These are phyloP conservation scores for Coemansia aciculifera DNA, from an alignment of 192 early-diverging fungal species.

Conservation along the genomic window DNA sequence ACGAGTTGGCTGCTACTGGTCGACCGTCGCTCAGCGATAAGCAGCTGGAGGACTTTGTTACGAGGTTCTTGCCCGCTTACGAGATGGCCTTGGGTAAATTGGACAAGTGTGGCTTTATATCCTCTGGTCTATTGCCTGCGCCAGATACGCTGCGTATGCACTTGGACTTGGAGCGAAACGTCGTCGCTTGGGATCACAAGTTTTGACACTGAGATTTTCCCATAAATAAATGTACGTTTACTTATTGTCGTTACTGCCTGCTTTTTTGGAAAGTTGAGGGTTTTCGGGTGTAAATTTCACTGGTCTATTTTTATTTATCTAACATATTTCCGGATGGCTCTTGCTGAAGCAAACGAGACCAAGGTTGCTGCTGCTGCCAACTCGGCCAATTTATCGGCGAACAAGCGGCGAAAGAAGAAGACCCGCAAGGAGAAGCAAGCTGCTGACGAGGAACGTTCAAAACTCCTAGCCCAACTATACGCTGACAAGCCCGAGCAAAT, in stretches of 20 bases:
- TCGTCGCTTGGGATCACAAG: slow-evolving; percentile 41
- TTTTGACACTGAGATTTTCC: slow-evolving; percentile 2
- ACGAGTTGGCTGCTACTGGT: slow-evolving; percentile 45
- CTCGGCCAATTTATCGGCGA: background rate
- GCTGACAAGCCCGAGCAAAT: slow-evolving; percentile 1
- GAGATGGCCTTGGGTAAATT: slow-evolving; percentile 46
- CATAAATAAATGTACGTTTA: background rate
- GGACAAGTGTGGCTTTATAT: slow-evolving; percentile 35
- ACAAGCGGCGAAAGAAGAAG: slow-evolving; percentile 49
- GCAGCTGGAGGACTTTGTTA: slow-evolving; percentile 82
- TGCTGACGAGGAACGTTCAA: slow-evolving; percentile 26
- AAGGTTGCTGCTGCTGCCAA: background rate
- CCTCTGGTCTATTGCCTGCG: slow-evolving; percentile 26
- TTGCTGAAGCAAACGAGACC: background rate
- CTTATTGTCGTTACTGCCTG: background rate
- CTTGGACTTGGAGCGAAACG: slow-evolving; percentile 45
- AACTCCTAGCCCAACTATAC: slow-evolving; percentile 27
- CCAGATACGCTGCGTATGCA: slow-evolving; percentile 42
- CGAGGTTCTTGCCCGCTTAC: slow-evolving; percentile 88
- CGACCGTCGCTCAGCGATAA: slow-evolving; percentile 63
- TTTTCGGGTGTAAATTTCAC: background rate
- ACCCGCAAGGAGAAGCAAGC: slow-evolving; percentile 46
- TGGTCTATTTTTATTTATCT: background rate
- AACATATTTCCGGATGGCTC: background rate
- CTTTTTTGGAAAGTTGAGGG: background rate